Evolutionary conservation across 2,329 filamentous ascomycete genomes (phyloP).

Genomic region (Exophiala xenobiotica): DNA sequence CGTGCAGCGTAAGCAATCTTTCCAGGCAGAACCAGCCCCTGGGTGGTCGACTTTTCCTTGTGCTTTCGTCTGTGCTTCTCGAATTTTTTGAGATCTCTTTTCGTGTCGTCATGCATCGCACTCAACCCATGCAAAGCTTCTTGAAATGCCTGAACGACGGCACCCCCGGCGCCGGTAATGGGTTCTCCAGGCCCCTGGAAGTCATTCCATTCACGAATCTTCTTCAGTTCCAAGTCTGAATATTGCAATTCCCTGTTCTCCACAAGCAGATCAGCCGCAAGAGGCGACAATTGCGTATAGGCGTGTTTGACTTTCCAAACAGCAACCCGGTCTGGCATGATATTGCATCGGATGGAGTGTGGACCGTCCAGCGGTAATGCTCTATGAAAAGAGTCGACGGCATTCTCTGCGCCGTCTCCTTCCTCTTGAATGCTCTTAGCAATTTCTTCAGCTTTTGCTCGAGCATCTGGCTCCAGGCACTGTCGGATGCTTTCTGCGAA

Average conservation of each 20-base stretch:
- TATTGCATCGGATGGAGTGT: constrained; percentile 38
- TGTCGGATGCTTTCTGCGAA: constrained; percentile 40
- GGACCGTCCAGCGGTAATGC: constrained; percentile 36
- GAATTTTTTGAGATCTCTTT: constrained; percentile 47
- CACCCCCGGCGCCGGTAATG: constrained; percentile 50
- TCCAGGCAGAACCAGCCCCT: constrained; percentile 24
- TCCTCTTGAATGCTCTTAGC: constrained; percentile 39
- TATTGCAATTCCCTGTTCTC: constrained; percentile 54
- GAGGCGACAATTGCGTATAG: constrained; percentile 48
- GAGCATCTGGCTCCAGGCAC: constrained; percentile 36
- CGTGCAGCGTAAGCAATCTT: constrained; percentile 25
- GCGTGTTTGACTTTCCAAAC: constrained; percentile 53
- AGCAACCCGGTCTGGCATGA: constrained; percentile 49
- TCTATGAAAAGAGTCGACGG: constrained; percentile 44
- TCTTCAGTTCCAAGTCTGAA: constrained; percentile 48
- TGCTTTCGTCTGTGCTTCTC: constrained; percentile 45
- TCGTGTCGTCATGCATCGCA: constrained; percentile 49
- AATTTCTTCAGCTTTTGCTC: constrained; percentile 36
- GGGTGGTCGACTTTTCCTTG: constrained; percentile 16
- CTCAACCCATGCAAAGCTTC: constrained; percentile 51
- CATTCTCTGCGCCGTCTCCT: constrained; percentile 40
- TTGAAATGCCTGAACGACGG: constrained; percentile 44
- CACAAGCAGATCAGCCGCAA: constrained; percentile 55
- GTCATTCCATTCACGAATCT: constrained; percentile 54
- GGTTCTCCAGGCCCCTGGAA: constrained; percentile 57